A percentile compares a stretch with the other conserved stretches of the same genome.
Conservation (phyloP, 345 rosid genomes). For the Eucalyptus marginata region DNA sequence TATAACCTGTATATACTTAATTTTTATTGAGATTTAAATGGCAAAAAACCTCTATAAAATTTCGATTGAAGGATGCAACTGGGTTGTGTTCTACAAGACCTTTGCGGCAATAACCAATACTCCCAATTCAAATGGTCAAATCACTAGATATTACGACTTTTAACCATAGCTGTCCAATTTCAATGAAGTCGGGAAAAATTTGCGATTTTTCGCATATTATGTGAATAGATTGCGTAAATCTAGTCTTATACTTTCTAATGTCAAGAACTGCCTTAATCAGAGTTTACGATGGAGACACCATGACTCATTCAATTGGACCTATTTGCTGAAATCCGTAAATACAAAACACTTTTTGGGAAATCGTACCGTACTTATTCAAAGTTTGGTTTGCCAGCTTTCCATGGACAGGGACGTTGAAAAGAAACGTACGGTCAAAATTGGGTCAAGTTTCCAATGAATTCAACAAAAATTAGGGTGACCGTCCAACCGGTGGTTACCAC, state of each 20-base stretch:
- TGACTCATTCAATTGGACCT: neutral
- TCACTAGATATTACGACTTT: rapidly evolving
- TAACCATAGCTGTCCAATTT: neutral
- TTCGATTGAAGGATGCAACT: neutral
- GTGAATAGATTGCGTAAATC: rapidly evolving
- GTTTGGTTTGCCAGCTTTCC: neutral
- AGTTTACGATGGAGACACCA: neutral
- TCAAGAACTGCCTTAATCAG: neutral
- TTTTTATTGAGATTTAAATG: neutral
- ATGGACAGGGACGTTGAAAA: neutral
- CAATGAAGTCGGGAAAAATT: rapidly evolving
- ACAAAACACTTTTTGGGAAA: neutral
- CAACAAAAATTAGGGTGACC: neutral
- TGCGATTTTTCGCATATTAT: rapidly evolving
- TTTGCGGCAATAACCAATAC: neutral
- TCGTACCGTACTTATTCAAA: neutral
- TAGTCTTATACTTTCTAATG: neutral
- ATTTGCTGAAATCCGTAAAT: neutral
- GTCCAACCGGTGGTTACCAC: neutral
- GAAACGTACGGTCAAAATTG: neutral
- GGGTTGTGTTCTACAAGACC: rapidly evolving
- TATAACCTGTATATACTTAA: neutral
- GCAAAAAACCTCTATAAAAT: neutral
- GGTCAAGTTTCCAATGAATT: neutral
- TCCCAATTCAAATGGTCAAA: neutral